phyloP scores from a whole-genome alignment of 768 basidiomycete genomes.

The Daedaleopsis sinensis region DNA sequence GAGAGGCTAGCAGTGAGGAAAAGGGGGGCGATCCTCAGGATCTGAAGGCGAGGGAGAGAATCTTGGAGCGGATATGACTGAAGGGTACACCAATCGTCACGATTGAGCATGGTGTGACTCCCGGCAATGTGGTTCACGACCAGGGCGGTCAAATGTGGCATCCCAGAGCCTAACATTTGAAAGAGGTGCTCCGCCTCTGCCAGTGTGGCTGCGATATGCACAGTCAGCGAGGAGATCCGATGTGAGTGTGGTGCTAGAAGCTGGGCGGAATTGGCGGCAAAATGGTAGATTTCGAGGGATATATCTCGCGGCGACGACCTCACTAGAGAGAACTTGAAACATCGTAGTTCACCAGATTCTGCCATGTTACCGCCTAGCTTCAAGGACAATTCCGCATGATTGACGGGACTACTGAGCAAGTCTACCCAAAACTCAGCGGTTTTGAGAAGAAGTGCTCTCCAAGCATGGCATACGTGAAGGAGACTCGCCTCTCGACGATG shows the following conservation, averaged over 20 bases:
- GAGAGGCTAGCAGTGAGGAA: not conserved
- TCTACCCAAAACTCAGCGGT: constrained; percentile 8
- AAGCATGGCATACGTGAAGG: constrained; percentile 3
- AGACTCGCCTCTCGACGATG: not conserved
- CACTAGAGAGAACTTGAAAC: not conserved
- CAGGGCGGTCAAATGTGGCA: not conserved
- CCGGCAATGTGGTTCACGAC: not conserved
- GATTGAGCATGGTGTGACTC: not conserved
- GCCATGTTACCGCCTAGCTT: not conserved
- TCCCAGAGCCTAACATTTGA: not conserved
- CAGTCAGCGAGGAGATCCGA: not conserved
- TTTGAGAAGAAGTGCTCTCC: not conserved
- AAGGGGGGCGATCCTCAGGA: not conserved
- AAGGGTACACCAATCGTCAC: not conserved
- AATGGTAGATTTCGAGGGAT: not conserved
- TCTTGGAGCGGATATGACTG: not conserved
- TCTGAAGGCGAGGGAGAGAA: not conserved
- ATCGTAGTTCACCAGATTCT: not conserved
- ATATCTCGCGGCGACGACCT: not conserved
- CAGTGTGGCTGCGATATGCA: not conserved
- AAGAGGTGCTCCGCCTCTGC: not conserved
- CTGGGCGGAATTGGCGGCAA: not conserved
- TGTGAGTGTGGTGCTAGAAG: not conserved
- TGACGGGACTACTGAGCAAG: not conserved
- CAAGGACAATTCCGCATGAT: not conserved